Conservation (phyloP, 78 protist genomes). For the Pigoraptor vietnamica region DNA sequence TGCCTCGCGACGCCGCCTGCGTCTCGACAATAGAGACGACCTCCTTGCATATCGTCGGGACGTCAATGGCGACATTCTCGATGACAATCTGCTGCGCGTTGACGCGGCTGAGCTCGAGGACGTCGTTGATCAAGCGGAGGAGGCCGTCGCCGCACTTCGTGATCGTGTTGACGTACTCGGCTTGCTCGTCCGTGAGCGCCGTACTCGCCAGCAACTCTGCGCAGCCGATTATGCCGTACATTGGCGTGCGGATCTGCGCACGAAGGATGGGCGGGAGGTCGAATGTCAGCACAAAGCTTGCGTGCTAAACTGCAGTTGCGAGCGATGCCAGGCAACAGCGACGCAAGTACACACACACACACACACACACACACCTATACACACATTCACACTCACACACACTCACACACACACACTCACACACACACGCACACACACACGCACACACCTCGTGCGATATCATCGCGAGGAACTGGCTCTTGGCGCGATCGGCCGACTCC, state of each 20-base stretch:
- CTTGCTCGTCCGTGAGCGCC: neutral
- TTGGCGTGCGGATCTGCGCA: neutral
- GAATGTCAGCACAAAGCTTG: neutral
- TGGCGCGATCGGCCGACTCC: neutral
- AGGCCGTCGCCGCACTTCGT: neutral
- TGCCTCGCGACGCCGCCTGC: neutral
- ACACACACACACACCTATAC: too few species aligned
- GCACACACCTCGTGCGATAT: neutral
- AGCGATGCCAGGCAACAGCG: neutral
- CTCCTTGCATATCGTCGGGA: neutral
- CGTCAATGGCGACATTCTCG: neutral
- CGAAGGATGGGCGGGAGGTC: neutral
- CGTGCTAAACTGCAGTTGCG: neutral
- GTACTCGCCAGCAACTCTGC: neutral
- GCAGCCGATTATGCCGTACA: neutral
- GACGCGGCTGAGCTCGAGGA: neutral
- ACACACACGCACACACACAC: neutral
- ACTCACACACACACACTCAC: neutral
- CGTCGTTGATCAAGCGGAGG: neutral
- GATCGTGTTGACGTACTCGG: neutral
- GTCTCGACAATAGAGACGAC: neutral
- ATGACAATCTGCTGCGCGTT: neutral
- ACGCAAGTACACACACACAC: neutral
- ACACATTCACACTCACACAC: neutral
- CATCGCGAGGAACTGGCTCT: neutral